These are phyloP conservation scores for Colletotrichum siamense DNA, from an alignment of 2,329 filamentous ascomycete species.

Conservation along the genomic window DNA sequence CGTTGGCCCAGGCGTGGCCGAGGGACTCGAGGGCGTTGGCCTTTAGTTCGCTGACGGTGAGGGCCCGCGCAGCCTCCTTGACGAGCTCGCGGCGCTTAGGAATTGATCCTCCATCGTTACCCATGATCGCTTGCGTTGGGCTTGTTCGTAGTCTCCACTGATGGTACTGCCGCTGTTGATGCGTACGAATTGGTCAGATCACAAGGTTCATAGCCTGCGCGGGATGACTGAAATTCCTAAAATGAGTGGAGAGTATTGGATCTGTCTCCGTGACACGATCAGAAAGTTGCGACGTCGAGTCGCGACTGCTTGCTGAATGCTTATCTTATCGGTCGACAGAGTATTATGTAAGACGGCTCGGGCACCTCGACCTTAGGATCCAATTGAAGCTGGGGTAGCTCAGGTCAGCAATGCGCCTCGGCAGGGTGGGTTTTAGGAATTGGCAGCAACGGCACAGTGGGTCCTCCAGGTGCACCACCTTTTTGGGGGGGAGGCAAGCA, in stretches of 20 bases:
- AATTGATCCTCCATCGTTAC: slow-evolving; percentile 97
- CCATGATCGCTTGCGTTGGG: slow-evolving; percentile 62
- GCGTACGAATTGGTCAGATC: neutral
- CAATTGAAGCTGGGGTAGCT: neutral
- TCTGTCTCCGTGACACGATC: neutral
- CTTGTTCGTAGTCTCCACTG: neutral
- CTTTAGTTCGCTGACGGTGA: slow-evolving; percentile 86
- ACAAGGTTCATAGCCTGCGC: neutral
- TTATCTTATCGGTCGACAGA: neutral
- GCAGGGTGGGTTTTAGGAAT: neutral
- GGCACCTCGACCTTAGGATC: neutral
- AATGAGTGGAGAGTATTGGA: neutral
- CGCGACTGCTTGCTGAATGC: neutral
- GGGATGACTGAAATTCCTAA: neutral
- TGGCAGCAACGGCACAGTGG: neutral
- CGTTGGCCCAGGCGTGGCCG: slow-evolving; percentile 84
- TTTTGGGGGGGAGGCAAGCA: neutral
- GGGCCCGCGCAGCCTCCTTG: slow-evolving; percentile 85
- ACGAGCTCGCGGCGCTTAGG: slow-evolving; percentile 95
- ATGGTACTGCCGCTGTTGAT: neutral
- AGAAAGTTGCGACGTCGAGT: neutral
- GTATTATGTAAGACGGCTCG: neutral
- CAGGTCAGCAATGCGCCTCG: neutral
- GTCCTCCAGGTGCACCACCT: neutral
- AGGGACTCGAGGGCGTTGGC: slow-evolving; percentile 86